Evolutionary conservation across 495 filamentous ascomycete species (phyloP).

Genomic region (Baudoinia panamericana): DNA sequence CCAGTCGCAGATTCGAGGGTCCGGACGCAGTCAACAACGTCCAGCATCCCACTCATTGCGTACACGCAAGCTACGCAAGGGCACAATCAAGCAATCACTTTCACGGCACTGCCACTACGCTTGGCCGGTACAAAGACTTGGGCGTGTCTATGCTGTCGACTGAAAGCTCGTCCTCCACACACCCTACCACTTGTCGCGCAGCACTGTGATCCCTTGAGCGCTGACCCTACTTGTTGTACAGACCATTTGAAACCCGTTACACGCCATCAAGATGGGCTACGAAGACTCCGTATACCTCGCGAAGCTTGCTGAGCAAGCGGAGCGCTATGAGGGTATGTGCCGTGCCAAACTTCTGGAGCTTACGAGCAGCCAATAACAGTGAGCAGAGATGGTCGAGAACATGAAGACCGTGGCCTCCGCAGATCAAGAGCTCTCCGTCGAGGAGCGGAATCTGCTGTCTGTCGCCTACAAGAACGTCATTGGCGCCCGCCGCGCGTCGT

Average conservation of each 20-base stretch:
- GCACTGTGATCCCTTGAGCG: not conserved
- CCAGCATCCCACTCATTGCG: not conserved
- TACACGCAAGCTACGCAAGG: not conserved
- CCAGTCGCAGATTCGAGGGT: not conserved
- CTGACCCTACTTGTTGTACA: not conserved
- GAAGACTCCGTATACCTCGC: constrained; percentile 99
- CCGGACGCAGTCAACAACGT: not conserved
- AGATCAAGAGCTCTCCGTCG: constrained; percentile 93
- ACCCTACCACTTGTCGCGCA: not conserved
- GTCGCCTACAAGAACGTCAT: constrained; percentile 99
- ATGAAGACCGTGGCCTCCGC: constrained; percentile 98
- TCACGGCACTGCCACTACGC: too few relatives aligned
- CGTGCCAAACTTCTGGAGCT: too few relatives aligned
- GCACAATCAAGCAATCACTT: not conserved
- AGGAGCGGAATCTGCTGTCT: constrained; percentile 96
- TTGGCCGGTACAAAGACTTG: too few relatives aligned
- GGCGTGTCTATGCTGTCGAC: not conserved
- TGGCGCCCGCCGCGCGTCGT: constrained; percentile 94
- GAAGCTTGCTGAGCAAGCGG: constrained; percentile 99
- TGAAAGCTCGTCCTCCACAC: not conserved
- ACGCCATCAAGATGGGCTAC: constrained; percentile 74
- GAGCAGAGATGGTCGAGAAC: constrained; percentile 99
- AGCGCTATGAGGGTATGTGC: constrained; percentile 98
- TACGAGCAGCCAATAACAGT: too few relatives aligned
- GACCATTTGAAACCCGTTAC: not conserved